Base-by-base conservation (phyloP, 148 eudicot genomes). In the Dianthus caryophyllus region DNA sequence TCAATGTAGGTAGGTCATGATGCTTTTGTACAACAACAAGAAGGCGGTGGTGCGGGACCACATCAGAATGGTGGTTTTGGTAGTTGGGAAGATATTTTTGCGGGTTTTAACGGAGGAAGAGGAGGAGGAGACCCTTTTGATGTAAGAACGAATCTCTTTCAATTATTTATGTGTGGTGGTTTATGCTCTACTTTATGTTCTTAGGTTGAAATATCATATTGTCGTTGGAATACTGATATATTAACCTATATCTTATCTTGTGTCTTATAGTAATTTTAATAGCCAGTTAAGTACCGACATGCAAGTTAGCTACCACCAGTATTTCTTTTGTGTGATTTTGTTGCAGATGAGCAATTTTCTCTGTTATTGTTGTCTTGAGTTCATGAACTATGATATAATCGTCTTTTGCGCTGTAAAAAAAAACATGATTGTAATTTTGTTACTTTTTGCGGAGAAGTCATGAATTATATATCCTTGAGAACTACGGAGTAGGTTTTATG, bases 1-100 rank as follows among this genome's bases (percentile, higher is more conserved):
- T 33, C 38, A 49, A 68, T 72, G 68, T 65, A 94, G 99, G 50
- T 90, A 73, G 99, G 97, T 39, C 99, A 88, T 67, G 93, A 86
- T 55, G 70, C 67, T 25, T 94, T 61, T 77, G 87, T 86, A 31
- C 75, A 25, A 26, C 59, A 68, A 49, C 72, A 75, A 61, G 80
- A 81, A 77, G 75, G 68, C 41, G 94, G 84, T 56, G 89, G 78
- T 71, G 73, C 73, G 30, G 68, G 75, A 69, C 73, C 77, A 25
- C 80, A 71, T 67, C 73, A 78, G 57, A 71, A 72, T 68, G 92
- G 44, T 41, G 44, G 81, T 26, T 76, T 79, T 46, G 78, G 74
- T 75, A 82, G 85, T 71, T 63, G 66, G 66, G 71, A 73, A 44
- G 93, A 90, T 78, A 73, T 91, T 18, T 85, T 78, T 36, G n/a